These are phyloP conservation scores for Aspergillus sp. DNA, from an alignment of 2,329 filamentous ascomycete species.

Conservation along the genomic window DNA sequence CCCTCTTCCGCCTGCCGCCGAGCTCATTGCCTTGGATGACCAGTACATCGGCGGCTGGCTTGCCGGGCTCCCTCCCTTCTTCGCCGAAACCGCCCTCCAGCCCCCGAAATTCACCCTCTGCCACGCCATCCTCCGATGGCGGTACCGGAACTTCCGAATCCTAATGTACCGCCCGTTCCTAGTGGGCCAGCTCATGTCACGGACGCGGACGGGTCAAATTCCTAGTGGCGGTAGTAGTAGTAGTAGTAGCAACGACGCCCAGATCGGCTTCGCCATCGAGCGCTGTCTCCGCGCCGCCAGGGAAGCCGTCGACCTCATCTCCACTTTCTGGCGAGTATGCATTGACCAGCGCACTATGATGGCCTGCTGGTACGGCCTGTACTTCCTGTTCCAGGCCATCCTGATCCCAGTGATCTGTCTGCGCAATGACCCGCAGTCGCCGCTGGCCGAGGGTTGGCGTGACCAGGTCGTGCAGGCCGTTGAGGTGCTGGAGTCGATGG, in stretches of 20 bases:
- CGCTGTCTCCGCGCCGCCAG: not conserved
- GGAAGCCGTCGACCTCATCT: not conserved
- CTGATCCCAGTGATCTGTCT: not conserved
- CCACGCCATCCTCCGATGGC: conserved; percentile 31
- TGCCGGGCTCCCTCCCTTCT: conserved; percentile 27
- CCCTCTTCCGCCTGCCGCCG: conserved; percentile 28
- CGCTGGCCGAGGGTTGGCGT: not conserved
- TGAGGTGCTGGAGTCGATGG: not conserved
- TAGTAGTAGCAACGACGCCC: not conserved
- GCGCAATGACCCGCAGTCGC: not conserved
- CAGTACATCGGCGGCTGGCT: conserved; percentile 30
- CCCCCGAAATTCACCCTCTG: conserved; percentile 23
- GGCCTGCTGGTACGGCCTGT: not conserved
- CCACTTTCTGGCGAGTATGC: not conserved
- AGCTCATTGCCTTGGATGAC: conserved; percentile 28
- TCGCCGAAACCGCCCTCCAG: conserved; percentile 23
- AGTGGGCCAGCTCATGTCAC: not conserved
- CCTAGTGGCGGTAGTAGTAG: not conserved
- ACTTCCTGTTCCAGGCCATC: not conserved
- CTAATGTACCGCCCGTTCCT: conserved; percentile 35
- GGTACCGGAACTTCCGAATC: conserved; percentile 33
- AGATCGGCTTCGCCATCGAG: not conserved
- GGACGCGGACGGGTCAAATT: not conserved
- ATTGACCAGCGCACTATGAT: not conserved
- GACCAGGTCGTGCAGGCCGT: not conserved